Conservation (phyloP, 495 filamentous ascomycete genomes). For the Aspergillus affinis region DNA sequence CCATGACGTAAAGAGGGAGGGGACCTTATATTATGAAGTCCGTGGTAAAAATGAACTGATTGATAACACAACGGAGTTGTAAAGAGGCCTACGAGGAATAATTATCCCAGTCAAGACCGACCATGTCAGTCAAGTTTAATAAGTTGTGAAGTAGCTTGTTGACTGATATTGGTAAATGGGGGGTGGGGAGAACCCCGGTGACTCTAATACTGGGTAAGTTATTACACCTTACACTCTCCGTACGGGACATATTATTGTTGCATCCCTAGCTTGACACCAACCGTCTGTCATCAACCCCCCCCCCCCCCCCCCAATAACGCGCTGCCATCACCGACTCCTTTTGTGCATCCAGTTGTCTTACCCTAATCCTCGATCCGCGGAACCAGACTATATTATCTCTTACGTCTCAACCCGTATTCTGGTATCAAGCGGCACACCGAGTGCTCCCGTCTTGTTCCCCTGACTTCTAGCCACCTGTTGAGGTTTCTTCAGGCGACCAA, state of each 20-base stretch:
- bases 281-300: background rate
- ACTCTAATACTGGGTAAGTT: slow-evolving; percentile 2
- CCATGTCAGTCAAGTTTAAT: background rate
- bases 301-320: background rate
- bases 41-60: too few relatives aligned
- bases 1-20: too few relatives aligned
- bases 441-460: slow-evolving; percentile 16
- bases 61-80: too few relatives aligned
- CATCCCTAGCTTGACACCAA: slow-evolving; percentile 4
- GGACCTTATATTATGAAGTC: too few relatives aligned
- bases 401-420: background rate
- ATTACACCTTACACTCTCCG: background rate
- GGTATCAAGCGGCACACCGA: background rate
- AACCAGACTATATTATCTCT: background rate
- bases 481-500: slow-evolving; percentile 3
- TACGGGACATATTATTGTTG: slow-evolving; percentile 5
- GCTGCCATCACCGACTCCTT: background rate
- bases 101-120: background rate
- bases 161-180: background rate
- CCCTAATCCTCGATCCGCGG: background rate
- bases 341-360: background rate
- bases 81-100: background rate
- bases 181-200: background rate
- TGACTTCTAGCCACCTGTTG: slow-evolving; percentile 1
- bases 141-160: background rate